Evolutionary conservation across 2,329 filamentous ascomycete genomes (phyloP).

Genomic region (Aureobasidium lini): DNA sequence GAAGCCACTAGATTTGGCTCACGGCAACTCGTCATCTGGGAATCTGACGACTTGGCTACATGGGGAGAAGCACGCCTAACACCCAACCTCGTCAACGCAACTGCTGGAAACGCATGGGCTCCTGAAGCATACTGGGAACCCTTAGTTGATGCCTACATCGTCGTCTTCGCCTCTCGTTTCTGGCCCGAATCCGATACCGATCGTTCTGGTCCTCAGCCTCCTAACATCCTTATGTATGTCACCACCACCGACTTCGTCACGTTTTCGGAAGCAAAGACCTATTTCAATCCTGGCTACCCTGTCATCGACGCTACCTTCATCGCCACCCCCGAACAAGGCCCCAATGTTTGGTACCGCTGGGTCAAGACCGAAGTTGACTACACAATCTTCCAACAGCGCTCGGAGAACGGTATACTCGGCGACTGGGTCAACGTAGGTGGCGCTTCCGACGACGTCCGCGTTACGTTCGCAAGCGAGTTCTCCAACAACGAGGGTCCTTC

Average conservation of each 20-base stretch:
- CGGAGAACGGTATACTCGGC: background rate
- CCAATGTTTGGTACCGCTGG: slow-evolving; percentile 5
- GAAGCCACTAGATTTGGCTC: background rate
- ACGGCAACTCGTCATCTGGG: background rate
- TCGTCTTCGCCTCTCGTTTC: slow-evolving; percentile 1
- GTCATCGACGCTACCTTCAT: background rate
- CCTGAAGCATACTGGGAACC: slow-evolving; percentile 5
- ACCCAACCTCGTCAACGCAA: background rate
- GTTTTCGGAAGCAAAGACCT: background rate
- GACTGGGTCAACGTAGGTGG: background rate
- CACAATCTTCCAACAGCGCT: background rate
- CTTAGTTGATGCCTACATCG: background rate
- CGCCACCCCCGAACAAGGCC: background rate
- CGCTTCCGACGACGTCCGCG: background rate
- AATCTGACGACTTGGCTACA: background rate
- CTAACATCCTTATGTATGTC: slow-evolving; percentile 12
- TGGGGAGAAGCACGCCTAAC: background rate
- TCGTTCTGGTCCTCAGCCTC: slow-evolving; percentile 53
- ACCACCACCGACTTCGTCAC: background rate
- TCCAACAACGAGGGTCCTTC: background rate
- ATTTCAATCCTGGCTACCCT: background rate
- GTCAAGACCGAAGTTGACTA: slow-evolving; percentile 1
- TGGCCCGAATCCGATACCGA: slow-evolving; percentile 32
- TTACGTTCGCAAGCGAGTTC: background rate
- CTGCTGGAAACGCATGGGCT: background rate